Base-by-base conservation (phyloP, 108 stramenopile genomes). In the Cyclotella sp. region DNA sequence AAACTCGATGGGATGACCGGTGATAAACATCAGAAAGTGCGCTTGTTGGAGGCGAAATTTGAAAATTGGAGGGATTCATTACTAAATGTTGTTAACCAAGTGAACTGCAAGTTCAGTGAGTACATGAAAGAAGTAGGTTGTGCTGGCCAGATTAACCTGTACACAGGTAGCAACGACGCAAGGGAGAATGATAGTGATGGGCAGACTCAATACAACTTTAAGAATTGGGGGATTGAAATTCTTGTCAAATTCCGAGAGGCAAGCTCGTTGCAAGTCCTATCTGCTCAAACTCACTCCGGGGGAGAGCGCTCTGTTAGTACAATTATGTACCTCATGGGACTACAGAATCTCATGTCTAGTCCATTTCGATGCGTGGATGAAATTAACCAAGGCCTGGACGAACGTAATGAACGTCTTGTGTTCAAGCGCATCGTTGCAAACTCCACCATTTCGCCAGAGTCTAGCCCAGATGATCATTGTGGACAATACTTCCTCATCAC, bases 281-380 rank as follows among this genome's bases (percentile, higher is more conserved):
- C 90, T 19, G 93, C 90, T 1, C 90, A 89, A 16, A 86, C 93
- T 40, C 97, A 99, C 60, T 97, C 97, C 15, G 99, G 99, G 15
- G 99, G 99, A 46, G 99, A 99, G 83, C 91, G 97, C 18, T 93
- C 95, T 19, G 97, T 98, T 3, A 87, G 92, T 29, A 99, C 99
- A 16, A 97, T 99, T 63, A 91, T 98, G 94, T 99, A 91, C 69
- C 83, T 99, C 40, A 98, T 99, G 98, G 97, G 97, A n/a, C 86
- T 99, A 24, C 97, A 99, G 81, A 91, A 97, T 28, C 79, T 96
- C 68, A 93, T 97, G 87, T 57, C 76, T 16, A 81, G 93, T 47
- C 99, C 99, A 10, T 99, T 99, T 77, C 88, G 99, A 46, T 97
- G 98, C 42, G 97, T 99, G 10, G 99, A 99, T 75, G 99, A 99